A percentile compares a stretch with the other conserved stretches of the same genome.
Conservation (phyloP, 176 grass and related monocot genomes). For the Metroxylon sagu region DNA sequence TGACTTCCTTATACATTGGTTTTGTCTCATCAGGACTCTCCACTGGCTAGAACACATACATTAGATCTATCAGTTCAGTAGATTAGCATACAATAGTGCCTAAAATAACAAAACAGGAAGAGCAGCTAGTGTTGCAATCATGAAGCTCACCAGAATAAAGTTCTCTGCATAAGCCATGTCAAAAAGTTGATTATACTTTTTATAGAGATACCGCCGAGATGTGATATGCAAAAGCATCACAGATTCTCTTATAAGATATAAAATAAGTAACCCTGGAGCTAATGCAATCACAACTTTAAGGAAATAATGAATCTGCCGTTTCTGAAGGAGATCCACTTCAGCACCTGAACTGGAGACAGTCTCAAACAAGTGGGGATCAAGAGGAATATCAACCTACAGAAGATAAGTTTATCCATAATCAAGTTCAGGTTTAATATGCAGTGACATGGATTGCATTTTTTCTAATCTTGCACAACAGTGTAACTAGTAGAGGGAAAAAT, state of each 20-base stretch:
- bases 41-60: slow-evolving; percentile 9
- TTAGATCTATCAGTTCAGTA: neutral
- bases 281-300: slow-evolving; percentile 32
- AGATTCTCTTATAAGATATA: slow-evolving; percentile 27
- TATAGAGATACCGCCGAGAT: slow-evolving; percentile 21
- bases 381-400: slow-evolving; percentile 22
- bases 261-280: slow-evolving; percentile 28
- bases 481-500: neutral
- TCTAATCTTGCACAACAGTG: neutral
- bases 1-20: slow-evolving; percentile 31
- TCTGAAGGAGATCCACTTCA: slow-evolving; percentile 38
- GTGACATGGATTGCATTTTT: neutral
- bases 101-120: neutral
- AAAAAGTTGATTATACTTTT: slow-evolving; percentile 26
- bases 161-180: slow-evolving; percentile 32
- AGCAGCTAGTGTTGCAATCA: neutral
- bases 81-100: neutral
- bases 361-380: slow-evolving; percentile 30
- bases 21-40: slow-evolving; percentile 12
- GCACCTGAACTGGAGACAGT: slow-evolving; percentile 22
- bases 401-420: slow-evolving; percentile 4
- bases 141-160: slow-evolving; percentile 20
- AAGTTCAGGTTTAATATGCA: neutral
- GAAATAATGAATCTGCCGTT: slow-evolving; percentile 23
- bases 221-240: slow-evolving; percentile 31